phyloP scores from a whole-genome alignment of 2,329 filamentous ascomycete species.

The Achaetomium macrosporum region DNA sequence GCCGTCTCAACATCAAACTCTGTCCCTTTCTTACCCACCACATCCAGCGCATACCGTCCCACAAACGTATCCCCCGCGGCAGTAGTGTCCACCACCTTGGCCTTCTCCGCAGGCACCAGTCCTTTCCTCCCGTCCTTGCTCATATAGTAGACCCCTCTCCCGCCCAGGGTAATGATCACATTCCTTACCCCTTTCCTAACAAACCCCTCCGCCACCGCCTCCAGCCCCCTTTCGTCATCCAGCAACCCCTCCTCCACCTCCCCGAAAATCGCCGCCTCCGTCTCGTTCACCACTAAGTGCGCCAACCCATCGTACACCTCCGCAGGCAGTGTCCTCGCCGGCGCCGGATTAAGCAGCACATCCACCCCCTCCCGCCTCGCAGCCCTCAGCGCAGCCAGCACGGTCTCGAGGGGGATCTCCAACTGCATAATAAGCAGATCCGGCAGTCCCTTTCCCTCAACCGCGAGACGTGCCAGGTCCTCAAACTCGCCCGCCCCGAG shows the following conservation, averaged over 20 bases:
- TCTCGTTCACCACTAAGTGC: slow-evolving; percentile 86
- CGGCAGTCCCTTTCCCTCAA: slow-evolving; percentile 25
- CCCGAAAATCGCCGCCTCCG: slow-evolving; percentile 71
- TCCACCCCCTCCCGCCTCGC: slow-evolving; percentile 45
- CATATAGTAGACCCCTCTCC: slow-evolving; percentile 67
- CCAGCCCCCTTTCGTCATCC: slow-evolving; percentile 40
- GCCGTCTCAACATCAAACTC: slow-evolving; percentile 53
- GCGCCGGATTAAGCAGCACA: slow-evolving; percentile 81
- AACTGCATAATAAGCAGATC: slow-evolving; percentile 70
- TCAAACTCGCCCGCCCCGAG: slow-evolving; percentile 34
- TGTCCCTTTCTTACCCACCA: slow-evolving; percentile 41
- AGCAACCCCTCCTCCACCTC: slow-evolving; percentile 47
- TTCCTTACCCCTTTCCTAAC: slow-evolving; percentile 64
- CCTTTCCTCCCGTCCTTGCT: slow-evolving; percentile 37
- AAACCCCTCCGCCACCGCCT: slow-evolving; percentile 53
- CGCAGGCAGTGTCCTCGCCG: slow-evolving; percentile 62
- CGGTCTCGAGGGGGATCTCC: slow-evolving; percentile 65
- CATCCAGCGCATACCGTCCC: slow-evolving; percentile 73
- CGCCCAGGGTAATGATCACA: slow-evolving; percentile 79
- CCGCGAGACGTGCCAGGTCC: slow-evolving; percentile 27
- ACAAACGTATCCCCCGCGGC: slow-evolving; percentile 94
- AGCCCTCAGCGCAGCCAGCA: slow-evolving; percentile 53
- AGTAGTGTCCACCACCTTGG: slow-evolving; percentile 82
- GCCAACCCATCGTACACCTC: slow-evolving; percentile 62
- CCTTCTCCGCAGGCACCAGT: slow-evolving; percentile 59